Evolutionary conservation across 148 eudicot species (phyloP).

Genomic region (Polygonum aviculare): DNA sequence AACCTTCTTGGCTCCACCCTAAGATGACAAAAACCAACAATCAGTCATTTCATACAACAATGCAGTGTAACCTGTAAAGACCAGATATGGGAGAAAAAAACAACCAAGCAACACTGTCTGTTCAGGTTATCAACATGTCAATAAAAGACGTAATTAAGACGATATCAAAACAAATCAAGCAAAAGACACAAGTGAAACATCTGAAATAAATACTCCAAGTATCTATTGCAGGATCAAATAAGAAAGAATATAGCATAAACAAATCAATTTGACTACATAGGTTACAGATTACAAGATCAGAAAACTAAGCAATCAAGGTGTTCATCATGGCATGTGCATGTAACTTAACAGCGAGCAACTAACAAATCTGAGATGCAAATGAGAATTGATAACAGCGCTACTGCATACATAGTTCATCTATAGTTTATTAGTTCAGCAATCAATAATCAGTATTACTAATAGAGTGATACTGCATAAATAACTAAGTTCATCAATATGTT

Average conservation of each 20-base stretch:
- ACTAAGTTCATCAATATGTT: neutral
- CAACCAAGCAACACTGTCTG: neutral
- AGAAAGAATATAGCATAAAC: neutral
- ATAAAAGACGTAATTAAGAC: neutral
- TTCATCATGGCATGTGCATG: neutral
- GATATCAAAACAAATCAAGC: neutral
- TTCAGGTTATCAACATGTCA: neutral
- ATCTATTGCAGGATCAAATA: neutral
- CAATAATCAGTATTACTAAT: too few species aligned
- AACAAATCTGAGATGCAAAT: neutral
- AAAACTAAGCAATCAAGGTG: neutral
- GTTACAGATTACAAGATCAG: neutral
- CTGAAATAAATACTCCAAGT: neutral
- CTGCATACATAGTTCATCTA: neutral
- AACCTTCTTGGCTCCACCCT: conserved; percentile 63
- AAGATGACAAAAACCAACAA: neutral
- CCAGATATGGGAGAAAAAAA: neutral
- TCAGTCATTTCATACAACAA: neutral
- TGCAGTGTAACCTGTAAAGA: neutral
- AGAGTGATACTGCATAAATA: neutral
- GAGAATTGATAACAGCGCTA: neutral
- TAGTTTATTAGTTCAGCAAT: too few species aligned
- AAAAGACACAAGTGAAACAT: neutral
- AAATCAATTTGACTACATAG: neutral
- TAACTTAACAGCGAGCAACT: neutral